A percentile compares a stretch with the other conserved stretches of the same genome.
Conservation (phyloP, 2,329 filamentous ascomycete genomes). For the Xylariaceae sp. region DNA sequence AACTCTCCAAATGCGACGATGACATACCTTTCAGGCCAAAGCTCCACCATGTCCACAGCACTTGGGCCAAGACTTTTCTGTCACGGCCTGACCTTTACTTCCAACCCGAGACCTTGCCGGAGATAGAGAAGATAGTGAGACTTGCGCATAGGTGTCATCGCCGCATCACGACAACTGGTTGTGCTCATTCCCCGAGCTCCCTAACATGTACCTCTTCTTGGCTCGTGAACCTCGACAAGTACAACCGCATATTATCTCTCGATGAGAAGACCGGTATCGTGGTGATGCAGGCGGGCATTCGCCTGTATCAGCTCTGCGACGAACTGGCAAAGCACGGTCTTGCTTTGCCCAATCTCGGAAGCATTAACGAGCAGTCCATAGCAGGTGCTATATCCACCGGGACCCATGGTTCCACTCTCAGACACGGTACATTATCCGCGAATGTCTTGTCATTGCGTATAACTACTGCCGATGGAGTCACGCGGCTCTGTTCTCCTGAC, state of each 20-base stretch:
- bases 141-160: slow-evolving; percentile 78
- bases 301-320: slow-evolving; percentile 68
- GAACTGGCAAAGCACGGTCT: slow-evolving; percentile 71
- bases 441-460: slow-evolving; percentile 71
- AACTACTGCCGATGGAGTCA: slow-evolving; percentile 74
- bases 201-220: slow-evolving; percentile 90
- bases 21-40: slow-evolving; percentile 70
- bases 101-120: slow-evolving; percentile 70
- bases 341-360: slow-evolving; percentile 87
- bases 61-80: slow-evolving; percentile 92
- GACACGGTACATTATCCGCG: slow-evolving; percentile 80
- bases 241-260: slow-evolving; percentile 66
- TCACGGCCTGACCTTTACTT: slow-evolving; percentile 88
- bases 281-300: slow-evolving; percentile 82
- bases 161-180: slow-evolving; percentile 81
- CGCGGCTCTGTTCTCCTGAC: slow-evolving; percentile 64
- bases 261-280: slow-evolving; percentile 63
- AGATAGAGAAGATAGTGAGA: slow-evolving; percentile 78
- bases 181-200: slow-evolving; percentile 86
- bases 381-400: slow-evolving; percentile 89
- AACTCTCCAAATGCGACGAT: slow-evolving; percentile 27
- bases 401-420: slow-evolving; percentile 84
- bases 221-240: slow-evolving; percentile 89
- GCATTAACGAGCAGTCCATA: slow-evolving; percentile 91
- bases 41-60: slow-evolving; percentile 72